Evolutionary conservation across 2,329 filamentous ascomycete species (phyloP).

Genomic region (Sporothrix dimorphospora): DNA sequence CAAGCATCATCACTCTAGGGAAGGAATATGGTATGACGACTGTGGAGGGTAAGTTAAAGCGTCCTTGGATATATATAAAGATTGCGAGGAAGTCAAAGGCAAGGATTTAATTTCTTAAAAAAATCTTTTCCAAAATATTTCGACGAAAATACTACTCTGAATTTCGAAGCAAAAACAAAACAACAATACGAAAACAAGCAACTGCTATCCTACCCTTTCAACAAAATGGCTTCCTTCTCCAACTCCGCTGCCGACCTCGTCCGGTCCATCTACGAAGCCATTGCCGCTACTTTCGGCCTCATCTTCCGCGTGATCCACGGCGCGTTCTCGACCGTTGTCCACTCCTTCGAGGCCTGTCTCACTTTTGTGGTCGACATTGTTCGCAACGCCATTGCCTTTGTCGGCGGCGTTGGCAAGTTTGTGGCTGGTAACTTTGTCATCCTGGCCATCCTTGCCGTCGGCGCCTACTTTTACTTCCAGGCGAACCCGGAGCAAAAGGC

Average conservation of each 20-base stretch:
- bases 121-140: too few relatives aligned
- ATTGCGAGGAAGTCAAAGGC: too few relatives aligned
- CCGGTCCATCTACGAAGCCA: constrained; percentile 25
- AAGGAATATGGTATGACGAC: background rate
- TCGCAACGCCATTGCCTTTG: background rate
- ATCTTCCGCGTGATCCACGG: constrained; percentile 17
- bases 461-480: constrained; percentile 6
- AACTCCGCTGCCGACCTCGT: constrained; percentile 14
- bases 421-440: constrained; percentile 17
- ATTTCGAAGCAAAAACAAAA: background rate
- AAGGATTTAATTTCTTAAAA: background rate
- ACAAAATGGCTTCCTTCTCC: constrained; percentile 11
- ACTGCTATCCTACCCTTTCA: background rate
- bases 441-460: constrained; percentile 13
- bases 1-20: constrained; percentile 3
- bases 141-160: too few relatives aligned
- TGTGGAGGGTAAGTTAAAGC: too few relatives aligned
- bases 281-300: constrained; percentile 6
- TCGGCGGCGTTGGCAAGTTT: constrained; percentile 22
- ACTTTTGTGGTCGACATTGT: background rate
- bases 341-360: background rate
- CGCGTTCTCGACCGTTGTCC: background rate
- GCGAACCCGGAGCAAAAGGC: constrained; percentile 16
- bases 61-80: background rate
- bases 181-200: background rate